phyloP scores from a whole-genome alignment of 352 stramenopile genomes.

The Stramenopiles sp. region DNA sequence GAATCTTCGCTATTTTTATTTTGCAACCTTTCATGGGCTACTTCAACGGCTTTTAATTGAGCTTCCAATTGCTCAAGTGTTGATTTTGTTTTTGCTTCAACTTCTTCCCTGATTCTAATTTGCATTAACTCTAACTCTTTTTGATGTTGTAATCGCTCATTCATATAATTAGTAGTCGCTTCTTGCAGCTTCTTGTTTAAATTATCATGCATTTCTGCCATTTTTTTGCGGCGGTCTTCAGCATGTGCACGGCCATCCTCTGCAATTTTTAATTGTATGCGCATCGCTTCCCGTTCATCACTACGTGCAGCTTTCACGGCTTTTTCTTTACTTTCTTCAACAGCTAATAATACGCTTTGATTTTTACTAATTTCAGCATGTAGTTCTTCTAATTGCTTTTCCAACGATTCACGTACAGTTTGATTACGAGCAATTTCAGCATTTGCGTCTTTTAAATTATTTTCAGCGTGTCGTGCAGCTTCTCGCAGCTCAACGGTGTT shows the following conservation, averaged over 20 bases:
- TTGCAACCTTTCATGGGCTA: background rate
- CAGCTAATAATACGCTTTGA: background rate
- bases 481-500: background rate
- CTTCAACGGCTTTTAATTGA: background rate
- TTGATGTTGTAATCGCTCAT: background rate
- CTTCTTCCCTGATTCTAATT: background rate
- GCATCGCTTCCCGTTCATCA: background rate
- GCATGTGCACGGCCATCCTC: background rate
- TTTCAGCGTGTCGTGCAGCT: background rate
- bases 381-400: background rate
- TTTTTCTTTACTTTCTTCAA: background rate
- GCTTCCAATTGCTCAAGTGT: background rate
- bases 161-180: background rate
- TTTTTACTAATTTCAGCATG: conserved; percentile 2
- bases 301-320: background rate
- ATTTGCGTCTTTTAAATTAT: background rate
- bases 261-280: background rate
- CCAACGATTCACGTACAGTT: background rate
- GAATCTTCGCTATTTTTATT: background rate
- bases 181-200: background rate
- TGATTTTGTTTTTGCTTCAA: background rate
- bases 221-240: background rate
- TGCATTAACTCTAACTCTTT: background rate
- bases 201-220: background rate
- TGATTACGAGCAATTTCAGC: background rate